Evolutionary conservation across 2,329 filamentous ascomycete genomes (phyloP).

Genomic region (Botryosphaeria agaves): DNA sequence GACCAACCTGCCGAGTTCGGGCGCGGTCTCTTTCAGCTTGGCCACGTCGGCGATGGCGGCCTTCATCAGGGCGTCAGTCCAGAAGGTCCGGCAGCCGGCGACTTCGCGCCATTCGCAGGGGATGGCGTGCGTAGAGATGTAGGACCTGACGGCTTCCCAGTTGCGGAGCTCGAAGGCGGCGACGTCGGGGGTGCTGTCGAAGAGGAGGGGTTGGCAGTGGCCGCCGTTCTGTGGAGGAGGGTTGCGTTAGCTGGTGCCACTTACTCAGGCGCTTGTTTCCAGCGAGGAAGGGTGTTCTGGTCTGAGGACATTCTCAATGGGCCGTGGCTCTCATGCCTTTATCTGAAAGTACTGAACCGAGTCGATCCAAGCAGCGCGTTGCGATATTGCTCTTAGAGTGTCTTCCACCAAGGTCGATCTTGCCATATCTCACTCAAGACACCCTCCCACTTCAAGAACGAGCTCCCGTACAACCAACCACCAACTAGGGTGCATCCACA

Average conservation of each 20-base stretch:
- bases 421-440: no score
- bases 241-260: not conserved
- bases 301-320: no score
- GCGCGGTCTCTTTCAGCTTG: slow-evolving; percentile 31
- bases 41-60: slow-evolving; percentile 33
- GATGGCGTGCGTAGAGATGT: slow-evolving; percentile 40
- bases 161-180: slow-evolving; percentile 58
- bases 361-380: no score
- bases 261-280: no score
- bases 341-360: no score
- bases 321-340: no score
- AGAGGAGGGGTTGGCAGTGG: slow-evolving; percentile 60
- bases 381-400: no score
- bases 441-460: no score
- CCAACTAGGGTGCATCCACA: no score
- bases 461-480: no score
- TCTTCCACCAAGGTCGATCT: no score
- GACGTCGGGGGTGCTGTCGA: slow-evolving; percentile 40
- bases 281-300: no score
- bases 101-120: slow-evolving; percentile 52
- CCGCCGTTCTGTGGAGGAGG: slow-evolving; percentile 25
- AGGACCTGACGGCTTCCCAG: slow-evolving; percentile 38
- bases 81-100: slow-evolving; percentile 47
- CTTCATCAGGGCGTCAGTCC: slow-evolving; percentile 36
- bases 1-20: slow-evolving; percentile 35